phyloP scores from a whole-genome alignment of 331 rosid genomes.

The Stylosanthes scabra region DNA sequence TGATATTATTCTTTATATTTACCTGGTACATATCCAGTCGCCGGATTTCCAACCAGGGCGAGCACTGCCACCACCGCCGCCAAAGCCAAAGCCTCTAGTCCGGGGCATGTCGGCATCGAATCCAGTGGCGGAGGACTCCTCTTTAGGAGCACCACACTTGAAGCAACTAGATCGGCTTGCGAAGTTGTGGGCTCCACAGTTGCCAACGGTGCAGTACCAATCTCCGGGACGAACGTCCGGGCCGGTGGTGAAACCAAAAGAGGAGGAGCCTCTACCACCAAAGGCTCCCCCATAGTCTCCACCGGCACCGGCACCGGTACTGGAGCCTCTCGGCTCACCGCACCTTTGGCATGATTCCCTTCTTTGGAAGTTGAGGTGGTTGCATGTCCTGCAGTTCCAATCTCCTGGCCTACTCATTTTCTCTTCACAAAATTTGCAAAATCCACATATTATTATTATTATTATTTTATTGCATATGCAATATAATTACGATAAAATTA shows the following conservation, averaged over 20 bases:
- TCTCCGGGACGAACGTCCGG: constrained; percentile 94
- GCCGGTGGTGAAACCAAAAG: constrained; percentile 73
- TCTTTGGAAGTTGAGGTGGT: constrained; percentile 85
- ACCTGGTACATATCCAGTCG: constrained; percentile 93
- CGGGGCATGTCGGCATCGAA: constrained; percentile 58
- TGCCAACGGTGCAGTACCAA: constrained; percentile 81
- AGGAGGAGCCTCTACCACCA: constrained; percentile 57
- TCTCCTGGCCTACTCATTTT: constrained; percentile 92
- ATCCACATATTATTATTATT: not conserved
- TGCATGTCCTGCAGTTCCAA: constrained; percentile 95
- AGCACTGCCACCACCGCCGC: constrained; percentile 46
- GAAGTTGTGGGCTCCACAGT: constrained; percentile 94
- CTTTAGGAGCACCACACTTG: constrained; percentile 85
- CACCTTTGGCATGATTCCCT: constrained; percentile 90
- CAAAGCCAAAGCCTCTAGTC: constrained; percentile 52
- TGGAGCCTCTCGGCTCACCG: constrained; percentile 56
- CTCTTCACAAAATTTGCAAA: constrained; percentile 14
- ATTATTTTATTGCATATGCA: not conserved
- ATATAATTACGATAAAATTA: not conserved
- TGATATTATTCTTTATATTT: no score
- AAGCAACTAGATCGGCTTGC: constrained; percentile 95
- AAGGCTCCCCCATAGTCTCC: constrained; percentile 53
- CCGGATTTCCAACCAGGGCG: constrained; percentile 93
- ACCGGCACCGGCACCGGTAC: constrained; percentile 42
- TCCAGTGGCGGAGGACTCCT: constrained; percentile 52